Percentiles rank a stretch among this genome's conserved stretches.
phyloP scores from a whole-genome alignment of 306 rosid species.

The Glycyrrhiza uralensis region DNA sequence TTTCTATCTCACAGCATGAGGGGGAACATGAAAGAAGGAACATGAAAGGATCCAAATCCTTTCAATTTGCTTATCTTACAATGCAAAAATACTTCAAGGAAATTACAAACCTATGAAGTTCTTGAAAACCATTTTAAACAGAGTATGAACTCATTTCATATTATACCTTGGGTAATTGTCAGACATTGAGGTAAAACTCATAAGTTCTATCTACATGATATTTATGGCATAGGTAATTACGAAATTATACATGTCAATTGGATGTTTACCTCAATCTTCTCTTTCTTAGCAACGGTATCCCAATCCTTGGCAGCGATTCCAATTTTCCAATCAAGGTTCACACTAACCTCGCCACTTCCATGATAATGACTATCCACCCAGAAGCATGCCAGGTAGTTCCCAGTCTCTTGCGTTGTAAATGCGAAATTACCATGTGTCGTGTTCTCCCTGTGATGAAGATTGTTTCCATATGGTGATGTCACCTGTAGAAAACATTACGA shows the following conservation, averaged over 20 bases:
- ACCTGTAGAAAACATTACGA: constrained; percentile 48
- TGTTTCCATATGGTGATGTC: constrained; percentile 85
- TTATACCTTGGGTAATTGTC: not conserved
- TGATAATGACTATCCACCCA: constrained; percentile 50
- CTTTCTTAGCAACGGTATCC: constrained; percentile 95
- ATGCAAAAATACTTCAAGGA: constrained; percentile 7
- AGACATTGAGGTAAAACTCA: not conserved
- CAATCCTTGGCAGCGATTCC: constrained; percentile 97
- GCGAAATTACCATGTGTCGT: constrained; percentile 79
- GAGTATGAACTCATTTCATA: not conserved
- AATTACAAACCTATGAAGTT: constrained; percentile 2
- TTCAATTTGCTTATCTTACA: constrained; percentile 1
- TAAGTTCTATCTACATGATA: not conserved
- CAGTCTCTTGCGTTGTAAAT: constrained; percentile 83
- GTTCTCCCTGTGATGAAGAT: constrained; percentile 65
- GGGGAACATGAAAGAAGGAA: not conserved
- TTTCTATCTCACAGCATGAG: not conserved
- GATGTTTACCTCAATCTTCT: constrained; percentile 77
- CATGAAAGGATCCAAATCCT: not conserved
- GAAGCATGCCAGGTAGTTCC: constrained; percentile 87
- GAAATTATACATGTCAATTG: not conserved
- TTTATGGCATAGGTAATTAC: not conserved
- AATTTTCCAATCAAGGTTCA: constrained; percentile 91
- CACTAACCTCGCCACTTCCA: constrained; percentile 43
- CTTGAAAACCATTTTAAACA: not conserved